Conservation (phyloP, 2,329 filamentous ascomycete genomes). For the Pseudocercospora crystallina region DNA sequence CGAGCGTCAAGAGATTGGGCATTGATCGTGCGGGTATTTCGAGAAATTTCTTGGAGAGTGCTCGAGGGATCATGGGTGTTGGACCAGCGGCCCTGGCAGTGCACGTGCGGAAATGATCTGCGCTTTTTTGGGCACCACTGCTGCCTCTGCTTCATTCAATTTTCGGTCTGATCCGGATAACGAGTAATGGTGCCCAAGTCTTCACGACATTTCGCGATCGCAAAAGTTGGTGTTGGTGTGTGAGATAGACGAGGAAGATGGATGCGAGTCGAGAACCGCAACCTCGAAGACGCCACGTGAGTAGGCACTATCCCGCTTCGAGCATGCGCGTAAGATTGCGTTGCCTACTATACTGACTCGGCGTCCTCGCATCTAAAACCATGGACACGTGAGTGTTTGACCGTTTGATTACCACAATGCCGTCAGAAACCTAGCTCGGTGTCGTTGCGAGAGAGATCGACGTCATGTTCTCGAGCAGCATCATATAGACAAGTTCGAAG, state of each 20-base stretch:
- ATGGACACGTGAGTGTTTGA: conserved; percentile 10
- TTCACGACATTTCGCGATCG: conserved; percentile 5
- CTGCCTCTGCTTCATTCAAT: neutral
- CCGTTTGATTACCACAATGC: neutral
- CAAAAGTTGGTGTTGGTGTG: conserved; percentile 2
- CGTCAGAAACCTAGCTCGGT: neutral
- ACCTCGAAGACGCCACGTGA: conserved; percentile 2
- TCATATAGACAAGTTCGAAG: too few relatives aligned
- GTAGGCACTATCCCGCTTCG: neutral
- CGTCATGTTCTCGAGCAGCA: too few relatives aligned
- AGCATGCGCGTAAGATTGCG: conserved; percentile 14
- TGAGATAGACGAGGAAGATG: conserved; percentile 5
- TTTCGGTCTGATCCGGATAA: conserved; percentile 8
- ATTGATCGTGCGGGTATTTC: conserved; percentile 18
- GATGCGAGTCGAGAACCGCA: conserved; percentile 9
- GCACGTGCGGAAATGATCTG: conserved; percentile 27
- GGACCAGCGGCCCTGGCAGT: conserved; percentile 3
- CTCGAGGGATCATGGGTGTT: conserved; percentile 22
- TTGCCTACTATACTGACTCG: conserved; percentile 19
- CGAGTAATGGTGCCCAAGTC: conserved; percentile 18
- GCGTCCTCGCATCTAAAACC: neutral
- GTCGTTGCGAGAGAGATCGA: too few relatives aligned
- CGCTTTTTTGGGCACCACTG: conserved; percentile 20
- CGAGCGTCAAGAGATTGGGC: conserved; percentile 11
- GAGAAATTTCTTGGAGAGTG: conserved; percentile 22